Percentiles rank a stretch among this genome's conserved stretches.
phyloP scores from a whole-genome alignment of 2,329 filamentous ascomycete genomes.

The Canariomyces notabilis region DNA sequence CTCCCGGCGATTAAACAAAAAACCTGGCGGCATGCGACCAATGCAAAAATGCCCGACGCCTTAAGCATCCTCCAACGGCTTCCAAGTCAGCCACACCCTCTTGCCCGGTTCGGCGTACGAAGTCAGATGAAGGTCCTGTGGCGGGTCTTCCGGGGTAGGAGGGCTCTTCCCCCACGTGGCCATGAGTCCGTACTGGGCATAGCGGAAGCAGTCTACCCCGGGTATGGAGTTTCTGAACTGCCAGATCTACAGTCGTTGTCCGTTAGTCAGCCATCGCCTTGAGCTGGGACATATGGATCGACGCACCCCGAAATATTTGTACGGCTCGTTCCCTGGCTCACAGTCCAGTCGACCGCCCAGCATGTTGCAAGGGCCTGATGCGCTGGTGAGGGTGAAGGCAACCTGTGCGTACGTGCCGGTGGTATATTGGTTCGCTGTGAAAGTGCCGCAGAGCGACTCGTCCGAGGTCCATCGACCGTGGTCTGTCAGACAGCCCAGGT shows the following conservation, averaged over 20 bases:
- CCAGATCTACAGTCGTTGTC: slow-evolving; percentile 8
- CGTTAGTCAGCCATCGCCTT: not conserved
- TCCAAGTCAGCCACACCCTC: slow-evolving; percentile 19
- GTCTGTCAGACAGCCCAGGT: slow-evolving; percentile 19
- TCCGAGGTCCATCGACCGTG: slow-evolving; percentile 14
- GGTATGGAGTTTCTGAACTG: slow-evolving; percentile 12
- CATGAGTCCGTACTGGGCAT: slow-evolving; percentile 19
- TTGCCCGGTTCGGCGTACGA: slow-evolving; percentile 10
- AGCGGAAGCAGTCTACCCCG: slow-evolving; percentile 7
- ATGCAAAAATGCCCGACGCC: too few species aligned
- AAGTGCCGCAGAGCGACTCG: slow-evolving; percentile 11
- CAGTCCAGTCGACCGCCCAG: slow-evolving; percentile 10
- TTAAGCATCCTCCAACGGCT: not conserved
- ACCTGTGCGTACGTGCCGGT: not conserved
- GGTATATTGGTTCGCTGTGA: slow-evolving; percentile 5
- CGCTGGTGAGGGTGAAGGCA: slow-evolving; percentile 4
- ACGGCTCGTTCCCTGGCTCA: slow-evolving; percentile 2
- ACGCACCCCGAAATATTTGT: slow-evolving; percentile 18
- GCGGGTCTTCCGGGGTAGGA: slow-evolving; percentile 4
- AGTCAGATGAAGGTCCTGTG: slow-evolving; percentile 9
- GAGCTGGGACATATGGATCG: too few species aligned
- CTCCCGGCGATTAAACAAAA: too few species aligned
- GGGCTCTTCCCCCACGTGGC: slow-evolving; percentile 11
- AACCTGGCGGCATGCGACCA: too few species aligned
- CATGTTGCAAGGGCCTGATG: slow-evolving; percentile 8